These are phyloP conservation scores for Gossypium sturtianum DNA, from an alignment of 345 rosid species.

Conservation along the genomic window DNA sequence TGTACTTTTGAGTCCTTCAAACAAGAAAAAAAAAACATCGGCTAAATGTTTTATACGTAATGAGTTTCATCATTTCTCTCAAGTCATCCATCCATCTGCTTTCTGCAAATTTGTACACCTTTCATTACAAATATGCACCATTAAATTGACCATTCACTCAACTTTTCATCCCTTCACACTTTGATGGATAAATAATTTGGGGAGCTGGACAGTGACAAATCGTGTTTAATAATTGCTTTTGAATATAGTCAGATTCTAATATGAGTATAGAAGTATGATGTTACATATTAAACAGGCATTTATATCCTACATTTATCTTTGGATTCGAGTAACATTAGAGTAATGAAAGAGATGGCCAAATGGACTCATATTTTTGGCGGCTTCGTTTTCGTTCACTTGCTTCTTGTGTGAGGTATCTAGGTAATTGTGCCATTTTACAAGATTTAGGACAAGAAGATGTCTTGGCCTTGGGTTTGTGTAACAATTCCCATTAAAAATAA, in stretches of 20 bases:
- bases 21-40: not conserved
- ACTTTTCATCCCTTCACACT: not conserved
- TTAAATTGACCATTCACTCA: constrained; percentile 10
- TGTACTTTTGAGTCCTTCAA: constrained; percentile 23
- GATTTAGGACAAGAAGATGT: constrained; percentile 9
- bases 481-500: not conserved
- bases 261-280: no score
- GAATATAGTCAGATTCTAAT: no score
- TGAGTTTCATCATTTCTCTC: constrained; percentile 2
- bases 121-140: not conserved
- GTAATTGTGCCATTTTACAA: constrained; percentile 7
- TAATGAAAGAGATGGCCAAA: not conserved
- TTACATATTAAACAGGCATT: no score
- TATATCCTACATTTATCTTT: no score
- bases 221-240: no score
- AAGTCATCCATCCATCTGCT: not conserved
- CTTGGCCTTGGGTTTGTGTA: not conserved
- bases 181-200: no score
- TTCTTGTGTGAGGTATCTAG: not conserved
- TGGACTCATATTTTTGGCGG: not conserved
- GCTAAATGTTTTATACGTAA: constrained; percentile 5
- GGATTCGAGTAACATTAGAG: no score
- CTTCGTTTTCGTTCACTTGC: not conserved
- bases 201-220: no score
- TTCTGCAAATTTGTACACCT: not conserved